Base-by-base conservation (phyloP, 257 asterid species). In the Coffea canephora region DNA sequence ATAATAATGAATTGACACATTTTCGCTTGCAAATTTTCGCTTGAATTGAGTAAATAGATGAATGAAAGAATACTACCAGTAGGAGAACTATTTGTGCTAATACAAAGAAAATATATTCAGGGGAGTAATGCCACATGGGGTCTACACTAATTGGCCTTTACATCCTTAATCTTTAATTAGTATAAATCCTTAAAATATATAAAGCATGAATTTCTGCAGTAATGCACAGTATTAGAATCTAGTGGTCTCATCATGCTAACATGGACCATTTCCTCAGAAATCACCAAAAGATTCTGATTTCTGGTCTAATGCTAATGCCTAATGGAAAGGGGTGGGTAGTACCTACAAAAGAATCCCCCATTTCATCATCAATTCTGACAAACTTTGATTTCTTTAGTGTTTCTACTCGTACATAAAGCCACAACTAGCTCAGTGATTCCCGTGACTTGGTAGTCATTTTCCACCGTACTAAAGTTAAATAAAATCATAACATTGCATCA, bases 301-400 rank as follows among this genome's bases (percentile, higher is more conserved):
- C 64, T 39, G 52, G 75, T 77, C 9, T 23, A 55, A 55, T 55
- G 36, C 36, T 61, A 18, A 10, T 55, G 69, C 39, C 76, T 85
- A 82, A 85, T 69, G 85, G 75, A 78, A 78, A 31, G 87, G 41
- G 54, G 25, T 81, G 70, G 82, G 75, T 77, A 83, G 86, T 82
- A 77, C 76, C 74, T 48, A 27, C 74, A 84, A 79, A 71, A 76
- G 77, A 69, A 83, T 88, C 73, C 45, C 76, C 81, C 75, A 76
- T 73, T 82, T 83, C 89, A 83, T 87, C 90, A 89, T 85, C 90
- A 85, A 82, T 73, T 67, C 86, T 62, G 87, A 64, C 84, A 61
- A 77, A 64, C 19, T 52, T 39, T 77, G 68, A 85, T 84, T 84
- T 76, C 27, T 79, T 83, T 86, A 87, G 71, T 74, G 70, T 78